phyloP scores from a whole-genome alignment of 345 rosid genomes.

The Eutrema heterophyllum region DNA sequence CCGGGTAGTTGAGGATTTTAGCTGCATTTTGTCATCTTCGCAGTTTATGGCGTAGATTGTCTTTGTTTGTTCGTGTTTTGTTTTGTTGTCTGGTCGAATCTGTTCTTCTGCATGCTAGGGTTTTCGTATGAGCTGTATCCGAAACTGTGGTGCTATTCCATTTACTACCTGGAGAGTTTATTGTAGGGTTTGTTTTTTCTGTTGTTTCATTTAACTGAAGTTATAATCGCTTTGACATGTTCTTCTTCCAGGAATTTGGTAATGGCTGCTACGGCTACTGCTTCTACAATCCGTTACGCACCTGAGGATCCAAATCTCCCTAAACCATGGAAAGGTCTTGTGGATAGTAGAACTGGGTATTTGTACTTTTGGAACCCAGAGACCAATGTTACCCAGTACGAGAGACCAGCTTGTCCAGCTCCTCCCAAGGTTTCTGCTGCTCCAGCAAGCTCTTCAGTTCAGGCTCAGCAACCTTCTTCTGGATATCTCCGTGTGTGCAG shows the following conservation, averaged over 20 bases:
- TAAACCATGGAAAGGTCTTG: slow-evolving; percentile 95
- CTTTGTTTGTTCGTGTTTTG: background rate
- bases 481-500: slow-evolving; percentile 36
- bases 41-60: background rate
- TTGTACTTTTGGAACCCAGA: slow-evolving; percentile 96
- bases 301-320: slow-evolving; percentile 95
- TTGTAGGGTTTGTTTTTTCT: background rate
- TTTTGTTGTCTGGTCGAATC: background rate
- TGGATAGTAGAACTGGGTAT: slow-evolving; percentile 89
- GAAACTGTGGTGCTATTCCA: background rate
- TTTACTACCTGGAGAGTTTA: too few species aligned
- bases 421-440: slow-evolving; percentile 35
- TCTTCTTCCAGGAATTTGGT: background rate
- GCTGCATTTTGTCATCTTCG: slow-evolving; percentile 3
- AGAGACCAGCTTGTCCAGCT: slow-evolving; percentile 50
- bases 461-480: slow-evolving; percentile 51
- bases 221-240: background rate
- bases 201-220: background rate
- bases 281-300: slow-evolving; percentile 66
- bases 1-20: background rate
- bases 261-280: slow-evolving; percentile 75
- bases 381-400: slow-evolving; percentile 94
- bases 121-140: background rate
- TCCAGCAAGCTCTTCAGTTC: slow-evolving; percentile 55
- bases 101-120: slow-evolving; percentile 28